phyloP scores from a whole-genome alignment of 139 green algal genomes.

The Yamagishiella unicocca region DNA sequence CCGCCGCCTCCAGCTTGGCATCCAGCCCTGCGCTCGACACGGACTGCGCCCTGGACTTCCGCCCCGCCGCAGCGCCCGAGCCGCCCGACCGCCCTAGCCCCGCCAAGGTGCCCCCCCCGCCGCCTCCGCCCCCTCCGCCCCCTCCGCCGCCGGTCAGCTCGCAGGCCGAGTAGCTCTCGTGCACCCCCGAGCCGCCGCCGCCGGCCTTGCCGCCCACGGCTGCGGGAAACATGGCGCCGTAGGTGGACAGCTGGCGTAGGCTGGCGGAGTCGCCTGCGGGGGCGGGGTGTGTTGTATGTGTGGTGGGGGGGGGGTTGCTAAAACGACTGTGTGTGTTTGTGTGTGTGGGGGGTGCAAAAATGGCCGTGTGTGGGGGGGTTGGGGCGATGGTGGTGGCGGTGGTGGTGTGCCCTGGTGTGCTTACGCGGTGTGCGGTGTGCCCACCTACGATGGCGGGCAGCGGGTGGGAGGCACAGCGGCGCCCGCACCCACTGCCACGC shows the following conservation, averaged over 20 bases:
- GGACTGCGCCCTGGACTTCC: neutral
- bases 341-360: neutral
- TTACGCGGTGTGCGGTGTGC: too few species aligned
- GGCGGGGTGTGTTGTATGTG: neutral
- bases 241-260: constrained; percentile 26
- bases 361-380: neutral
- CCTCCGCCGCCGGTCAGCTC: neutral
- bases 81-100: neutral
- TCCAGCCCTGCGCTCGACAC: neutral
- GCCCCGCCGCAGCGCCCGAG: neutral
- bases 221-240: constrained; percentile 10
- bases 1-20: neutral
- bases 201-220: neutral
- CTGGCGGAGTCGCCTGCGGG: constrained; percentile 21
- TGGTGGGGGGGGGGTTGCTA: neutral
- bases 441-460: too few species aligned
- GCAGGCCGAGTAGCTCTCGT: constrained; percentile 26
- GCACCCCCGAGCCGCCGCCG: neutral
- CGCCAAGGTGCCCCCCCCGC: neutral
- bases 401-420: neutral
- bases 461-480: too few species aligned
- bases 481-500: neutral
- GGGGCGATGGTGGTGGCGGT: neutral
- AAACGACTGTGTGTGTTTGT: neutral
- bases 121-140: neutral